Evolutionary conservation across 2,329 filamentous ascomycete genomes (phyloP).

Genomic region (Paraphaeosphaeria sporulosa): DNA sequence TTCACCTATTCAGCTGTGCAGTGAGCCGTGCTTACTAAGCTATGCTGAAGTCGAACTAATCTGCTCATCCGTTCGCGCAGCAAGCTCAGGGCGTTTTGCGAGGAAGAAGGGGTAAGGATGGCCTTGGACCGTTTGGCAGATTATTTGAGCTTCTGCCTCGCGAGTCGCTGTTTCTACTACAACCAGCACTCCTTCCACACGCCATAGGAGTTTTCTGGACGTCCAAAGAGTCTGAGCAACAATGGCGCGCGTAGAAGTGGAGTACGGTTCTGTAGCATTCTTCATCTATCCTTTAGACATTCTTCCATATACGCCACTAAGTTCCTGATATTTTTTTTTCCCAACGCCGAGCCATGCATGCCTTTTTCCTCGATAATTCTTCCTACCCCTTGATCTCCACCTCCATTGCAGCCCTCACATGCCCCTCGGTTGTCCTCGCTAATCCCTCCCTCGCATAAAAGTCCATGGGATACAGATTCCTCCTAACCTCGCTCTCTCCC

Average conservation of each 20-base stretch:
- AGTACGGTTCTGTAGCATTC: not conserved
- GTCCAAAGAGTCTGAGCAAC: no score
- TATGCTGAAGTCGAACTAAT: no score
- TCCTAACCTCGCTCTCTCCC: slow-evolving; percentile 51
- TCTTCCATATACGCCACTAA: not conserved
- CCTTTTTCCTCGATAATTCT: not conserved
- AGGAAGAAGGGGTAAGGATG: no score
- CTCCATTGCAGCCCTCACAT: slow-evolving; percentile 34
- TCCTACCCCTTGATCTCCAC: slow-evolving; percentile 15
- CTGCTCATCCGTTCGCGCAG: no score
- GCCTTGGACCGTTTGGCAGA: no score
- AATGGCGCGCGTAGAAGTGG: not conserved
- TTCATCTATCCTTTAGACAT: not conserved
- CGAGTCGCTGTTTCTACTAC: no score
- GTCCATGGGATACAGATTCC: slow-evolving; percentile 91
- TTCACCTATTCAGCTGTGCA: no score
- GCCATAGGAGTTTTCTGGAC: no score
- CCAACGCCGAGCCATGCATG: slow-evolving; percentile 12
- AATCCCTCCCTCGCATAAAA: slow-evolving; percentile 94
- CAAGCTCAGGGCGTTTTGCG: no score
- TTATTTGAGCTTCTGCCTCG: no score
- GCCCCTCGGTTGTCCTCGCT: slow-evolving; percentile 71
- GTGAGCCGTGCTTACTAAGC: no score
- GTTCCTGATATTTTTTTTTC: not conserved
- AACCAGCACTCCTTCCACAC: no score